phyloP scores from a whole-genome alignment of 352 stramenopile genomes.

The Phytophthora fragariaefolia region DNA sequence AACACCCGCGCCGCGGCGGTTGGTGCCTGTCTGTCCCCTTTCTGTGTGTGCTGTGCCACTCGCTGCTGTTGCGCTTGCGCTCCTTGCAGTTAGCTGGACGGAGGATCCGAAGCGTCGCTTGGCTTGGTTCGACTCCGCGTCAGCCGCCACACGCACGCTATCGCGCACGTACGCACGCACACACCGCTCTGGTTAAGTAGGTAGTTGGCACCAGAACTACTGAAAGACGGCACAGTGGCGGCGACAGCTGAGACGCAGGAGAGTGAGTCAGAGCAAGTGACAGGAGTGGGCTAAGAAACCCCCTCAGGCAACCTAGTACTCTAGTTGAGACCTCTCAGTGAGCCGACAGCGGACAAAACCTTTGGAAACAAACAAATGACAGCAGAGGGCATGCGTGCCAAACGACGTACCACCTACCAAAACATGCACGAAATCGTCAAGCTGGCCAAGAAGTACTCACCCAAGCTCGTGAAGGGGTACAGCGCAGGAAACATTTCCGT shows the following conservation, averaged over 20 bases:
- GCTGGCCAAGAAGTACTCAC: conserved; percentile 89
- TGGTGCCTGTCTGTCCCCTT: conserved; percentile 25
- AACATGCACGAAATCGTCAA: conserved; percentile 92
- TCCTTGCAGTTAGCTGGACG: conserved; percentile 32
- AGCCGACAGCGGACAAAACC: conserved; percentile 7
- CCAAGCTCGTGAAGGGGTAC: conserved; percentile 89
- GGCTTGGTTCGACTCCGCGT: conserved; percentile 15
- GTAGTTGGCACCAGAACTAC: conserved; percentile 45
- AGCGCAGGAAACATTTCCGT: conserved; percentile 91
- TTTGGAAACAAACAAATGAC: conserved; percentile 55
- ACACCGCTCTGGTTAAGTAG: conserved; percentile 34
- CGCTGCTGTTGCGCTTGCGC: conserved; percentile 42
- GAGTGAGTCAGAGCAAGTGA: conserved; percentile 50
- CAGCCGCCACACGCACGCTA: conserved; percentile 10
- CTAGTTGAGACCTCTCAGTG: conserved; percentile 9
- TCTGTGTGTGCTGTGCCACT: conserved; percentile 33
- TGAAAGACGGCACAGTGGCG: conserved; percentile 52
- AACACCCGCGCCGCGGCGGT: too few relatives aligned
- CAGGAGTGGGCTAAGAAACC: conserved; percentile 55
- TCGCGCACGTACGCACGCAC: conserved; percentile 3
- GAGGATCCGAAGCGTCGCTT: conserved; percentile 25
- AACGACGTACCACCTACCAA: conserved; percentile 80
- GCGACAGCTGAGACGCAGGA: conserved; percentile 44
- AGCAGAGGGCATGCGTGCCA: conserved; percentile 73
- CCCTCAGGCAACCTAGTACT: conserved; percentile 5